Base-by-base conservation (phyloP, 208 protist genomes). In the Tritrichomonas foetus region DNA sequence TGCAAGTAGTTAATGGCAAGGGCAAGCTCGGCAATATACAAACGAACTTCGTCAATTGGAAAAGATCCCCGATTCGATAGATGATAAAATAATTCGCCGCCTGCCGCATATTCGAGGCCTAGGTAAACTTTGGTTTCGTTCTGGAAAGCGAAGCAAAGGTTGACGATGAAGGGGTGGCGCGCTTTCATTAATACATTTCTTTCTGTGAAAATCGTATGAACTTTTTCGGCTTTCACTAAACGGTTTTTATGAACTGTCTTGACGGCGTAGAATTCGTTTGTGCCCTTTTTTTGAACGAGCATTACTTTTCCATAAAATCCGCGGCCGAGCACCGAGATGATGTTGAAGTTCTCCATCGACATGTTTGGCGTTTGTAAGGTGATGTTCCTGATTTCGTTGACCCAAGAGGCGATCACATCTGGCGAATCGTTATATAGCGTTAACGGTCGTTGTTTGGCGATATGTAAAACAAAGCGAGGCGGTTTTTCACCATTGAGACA, bases 201-300 rank as follows among this genome's bases (percentile, higher is more conserved):
- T 30, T 82, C 74, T 33, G 74, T 82, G 25, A 82, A 82, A 53
- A 82, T 50, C 30, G 74, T 82, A 30, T 82, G 74, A n/a, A 82
- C 74, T 36, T 82, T 82, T 20, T 82, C 50, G 74, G 74, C 33
- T 30, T 25, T 47, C 0, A 82, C 74, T 20, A 82, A 41, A 5
- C 74, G n/a, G 41, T 82, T 82, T 50, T 82, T 82, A 82, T 82
- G 74, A 50, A 82, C 74, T 49, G 74, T 82, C 50, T 82, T 82
- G 41, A 82, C 50, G 33, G 74, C 74, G 25, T 47, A 82, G 11
- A 50, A 14, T 5, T 82, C 74, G 0, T 82, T 50, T 82, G 74
- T 82, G 41, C 50, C 50, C 41, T 82, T 82, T 25, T 82, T 82
- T 3, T 82, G 33, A 36, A 33, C 47, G 1, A 82, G 41, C 74